Conservation (phyloP, 352 stramenopile genomes). For the Phytophthora parvispora region DNA sequence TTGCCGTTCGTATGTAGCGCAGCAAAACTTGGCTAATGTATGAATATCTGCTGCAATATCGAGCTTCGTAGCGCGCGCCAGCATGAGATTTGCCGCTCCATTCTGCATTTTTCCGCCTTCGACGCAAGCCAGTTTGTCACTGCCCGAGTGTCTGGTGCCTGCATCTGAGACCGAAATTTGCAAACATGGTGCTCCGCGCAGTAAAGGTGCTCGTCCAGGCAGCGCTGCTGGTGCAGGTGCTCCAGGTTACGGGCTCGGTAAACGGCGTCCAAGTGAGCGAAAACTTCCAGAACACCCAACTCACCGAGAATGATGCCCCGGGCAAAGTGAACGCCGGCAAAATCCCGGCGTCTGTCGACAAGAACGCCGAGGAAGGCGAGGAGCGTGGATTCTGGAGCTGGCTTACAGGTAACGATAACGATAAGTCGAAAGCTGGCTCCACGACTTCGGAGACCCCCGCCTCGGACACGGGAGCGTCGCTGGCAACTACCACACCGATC, state of each 20-base stretch:
- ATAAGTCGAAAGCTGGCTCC: background rate
- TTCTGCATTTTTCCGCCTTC: conserved; percentile 36
- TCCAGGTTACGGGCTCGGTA: conserved; percentile 15
- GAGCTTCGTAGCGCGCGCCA: background rate
- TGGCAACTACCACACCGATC: conserved; percentile 24
- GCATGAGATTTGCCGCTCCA: conserved; percentile 34
- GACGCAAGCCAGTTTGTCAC: conserved; percentile 24
- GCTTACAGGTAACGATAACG: conserved; percentile 9
- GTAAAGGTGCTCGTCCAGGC: conserved; percentile 26
- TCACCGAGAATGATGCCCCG: conserved; percentile 4
- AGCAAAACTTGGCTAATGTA: background rate
- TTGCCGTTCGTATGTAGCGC: conserved; percentile 23
- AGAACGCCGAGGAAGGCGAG: conserved; percentile 17
- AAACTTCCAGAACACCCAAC: conserved; percentile 32
- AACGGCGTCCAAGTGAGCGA: conserved; percentile 10
- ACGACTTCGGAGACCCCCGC: background rate
- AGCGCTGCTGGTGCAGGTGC: conserved; percentile 21
- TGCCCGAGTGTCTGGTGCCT: conserved; percentile 7
- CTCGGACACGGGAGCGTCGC: background rate
- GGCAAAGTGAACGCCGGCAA: conserved; percentile 3
- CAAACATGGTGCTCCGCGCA: conserved; percentile 34
- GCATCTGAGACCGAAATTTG: conserved; percentile 21
- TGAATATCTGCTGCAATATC: background rate
- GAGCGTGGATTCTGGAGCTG: conserved; percentile 28
- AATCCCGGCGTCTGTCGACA: conserved; percentile 5